Evolutionary conservation across 768 basidiomycete genomes (phyloP).

Genomic region (Solioccasus polychromus): DNA sequence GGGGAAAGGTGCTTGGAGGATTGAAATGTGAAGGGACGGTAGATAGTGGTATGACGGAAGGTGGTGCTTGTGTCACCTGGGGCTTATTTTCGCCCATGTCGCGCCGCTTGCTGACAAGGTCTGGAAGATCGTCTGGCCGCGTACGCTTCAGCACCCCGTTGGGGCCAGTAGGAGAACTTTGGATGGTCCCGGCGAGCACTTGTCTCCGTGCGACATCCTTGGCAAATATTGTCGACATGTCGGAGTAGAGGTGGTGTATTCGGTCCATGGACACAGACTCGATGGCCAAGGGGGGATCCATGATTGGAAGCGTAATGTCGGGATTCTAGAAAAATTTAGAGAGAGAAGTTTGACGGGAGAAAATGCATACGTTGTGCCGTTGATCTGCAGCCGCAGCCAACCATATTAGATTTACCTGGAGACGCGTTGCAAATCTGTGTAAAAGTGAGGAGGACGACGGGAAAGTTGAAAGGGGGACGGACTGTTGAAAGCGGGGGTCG

Average conservation of each 20-base stretch:
- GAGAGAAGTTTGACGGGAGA: slow-evolving; percentile 2
- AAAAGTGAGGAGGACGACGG: slow-evolving; percentile 12
- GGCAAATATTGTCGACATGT: slow-evolving; percentile 59
- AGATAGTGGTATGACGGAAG: slow-evolving; percentile 16
- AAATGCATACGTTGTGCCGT: slow-evolving; percentile 44
- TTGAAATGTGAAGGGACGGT: slow-evolving; percentile 16
- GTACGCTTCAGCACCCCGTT: slow-evolving; percentile 56
- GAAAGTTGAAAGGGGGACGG: slow-evolving; percentile 26
- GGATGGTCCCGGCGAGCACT: slow-evolving; percentile 27
- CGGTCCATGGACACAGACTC: slow-evolving; percentile 56
- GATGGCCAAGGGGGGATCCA: slow-evolving; percentile 52
- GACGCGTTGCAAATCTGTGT: slow-evolving; percentile 53
- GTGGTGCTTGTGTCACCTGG: slow-evolving; percentile 43
- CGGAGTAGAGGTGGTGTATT: slow-evolving; percentile 61
- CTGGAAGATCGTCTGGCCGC: slow-evolving; percentile 49
- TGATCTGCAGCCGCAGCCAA: slow-evolving; percentile 67
- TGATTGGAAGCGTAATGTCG: slow-evolving; percentile 47
- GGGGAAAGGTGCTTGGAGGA: slow-evolving; percentile 20
- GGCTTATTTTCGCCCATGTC: slow-evolving; percentile 65
- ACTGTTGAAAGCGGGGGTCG: slow-evolving; percentile 60
- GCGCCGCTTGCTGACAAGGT: slow-evolving; percentile 57
- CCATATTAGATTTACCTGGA: slow-evolving; percentile 73
- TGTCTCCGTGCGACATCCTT: slow-evolving; percentile 56
- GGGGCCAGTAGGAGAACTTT: slow-evolving; percentile 18
- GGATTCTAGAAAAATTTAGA: slow-evolving; percentile 23